These are phyloP conservation scores for Alternaria angustiovoidea DNA, from an alignment of 2,329 filamentous ascomycete genomes.

Conservation along the genomic window DNA sequence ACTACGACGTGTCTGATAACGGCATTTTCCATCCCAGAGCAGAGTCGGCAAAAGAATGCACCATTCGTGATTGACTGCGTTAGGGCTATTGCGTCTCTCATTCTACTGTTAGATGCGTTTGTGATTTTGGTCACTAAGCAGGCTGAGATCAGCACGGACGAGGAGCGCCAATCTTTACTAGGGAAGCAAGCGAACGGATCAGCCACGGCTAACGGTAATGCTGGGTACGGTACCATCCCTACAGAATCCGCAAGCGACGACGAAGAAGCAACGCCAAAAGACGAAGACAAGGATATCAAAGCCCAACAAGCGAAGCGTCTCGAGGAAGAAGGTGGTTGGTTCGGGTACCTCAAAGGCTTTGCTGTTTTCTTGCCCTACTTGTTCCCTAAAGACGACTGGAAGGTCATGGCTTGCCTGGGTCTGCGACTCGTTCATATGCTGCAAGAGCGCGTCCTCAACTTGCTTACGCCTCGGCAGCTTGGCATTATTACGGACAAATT, in stretches of 20 bases:
- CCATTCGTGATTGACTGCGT: slow-evolving; percentile 36
- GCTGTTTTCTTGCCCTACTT: slow-evolving; percentile 78
- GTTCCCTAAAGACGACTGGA: slow-evolving; percentile 73
- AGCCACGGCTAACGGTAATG: slow-evolving; percentile 49
- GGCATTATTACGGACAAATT: slow-evolving; percentile 80
- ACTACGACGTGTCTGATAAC: slow-evolving; percentile 38
- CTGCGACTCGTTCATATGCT: slow-evolving; percentile 74
- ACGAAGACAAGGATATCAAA: slow-evolving; percentile 64
- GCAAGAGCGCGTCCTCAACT: slow-evolving; percentile 74
- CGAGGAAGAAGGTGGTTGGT: slow-evolving; percentile 78
- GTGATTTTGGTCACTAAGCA: slow-evolving; percentile 38
- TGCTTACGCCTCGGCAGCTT: slow-evolving; percentile 81
- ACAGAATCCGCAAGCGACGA: slow-evolving; percentile 25
- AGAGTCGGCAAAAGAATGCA: slow-evolving; percentile 26
- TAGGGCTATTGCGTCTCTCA: slow-evolving; percentile 32
- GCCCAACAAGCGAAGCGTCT: slow-evolving; percentile 66
- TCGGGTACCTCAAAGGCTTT: slow-evolving; percentile 78
- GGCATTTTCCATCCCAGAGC: slow-evolving; percentile 25
- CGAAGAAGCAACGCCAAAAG: slow-evolving; percentile 60
- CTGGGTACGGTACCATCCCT: slow-evolving; percentile 46
- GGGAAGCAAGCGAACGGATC: slow-evolving; percentile 52
- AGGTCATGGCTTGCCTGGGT: slow-evolving; percentile 72
- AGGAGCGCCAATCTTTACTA: slow-evolving; percentile 68
- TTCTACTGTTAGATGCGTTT: slow-evolving; percentile 40
- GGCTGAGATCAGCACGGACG: slow-evolving; percentile 55